Percentiles rank a stretch among this genome's conserved stretches.
Evolutionary conservation across 164 flowering plant genomes (phyloP).

Genomic region (Macadamia tetraphylla): DNA sequence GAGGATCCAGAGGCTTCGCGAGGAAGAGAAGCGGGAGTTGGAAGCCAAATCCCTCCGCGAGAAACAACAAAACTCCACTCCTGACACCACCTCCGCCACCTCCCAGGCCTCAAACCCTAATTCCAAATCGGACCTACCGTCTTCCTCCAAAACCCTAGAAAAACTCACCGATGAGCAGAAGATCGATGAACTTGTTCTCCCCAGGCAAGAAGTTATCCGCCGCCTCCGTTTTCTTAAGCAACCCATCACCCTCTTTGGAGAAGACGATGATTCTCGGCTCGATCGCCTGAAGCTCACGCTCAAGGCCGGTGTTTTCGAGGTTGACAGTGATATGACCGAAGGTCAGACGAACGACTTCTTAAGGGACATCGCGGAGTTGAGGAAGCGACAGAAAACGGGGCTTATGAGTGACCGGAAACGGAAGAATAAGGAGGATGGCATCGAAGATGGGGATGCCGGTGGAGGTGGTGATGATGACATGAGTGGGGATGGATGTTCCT

Average conservation of each 20-base stretch:
- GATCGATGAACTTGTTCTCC: slow-evolving; percentile 74
- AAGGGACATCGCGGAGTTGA: slow-evolving; percentile 78
- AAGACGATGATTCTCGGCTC: slow-evolving; percentile 78
- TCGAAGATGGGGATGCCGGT: slow-evolving; percentile 48
- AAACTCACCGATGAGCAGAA: slow-evolving; percentile 59
- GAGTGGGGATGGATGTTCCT: slow-evolving; percentile 66
- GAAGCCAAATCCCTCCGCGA: slow-evolving; percentile 60
- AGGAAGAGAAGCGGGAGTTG: slow-evolving; percentile 67
- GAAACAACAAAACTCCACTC: slow-evolving; percentile 1
- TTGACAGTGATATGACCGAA: slow-evolving; percentile 93
- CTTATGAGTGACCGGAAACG: slow-evolving; percentile 67
- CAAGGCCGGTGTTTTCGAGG: slow-evolving; percentile 79
- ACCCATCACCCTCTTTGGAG: slow-evolving; percentile 90
- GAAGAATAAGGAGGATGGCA: slow-evolving; percentile 45
- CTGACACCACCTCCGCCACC: slow-evolving; percentile 10
- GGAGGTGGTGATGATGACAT: slow-evolving; percentile 53
- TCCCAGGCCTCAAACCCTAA: slow-evolving; percentile 29
- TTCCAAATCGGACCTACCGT: slow-evolving; percentile 21
- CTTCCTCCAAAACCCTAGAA: slow-evolving; percentile 28
- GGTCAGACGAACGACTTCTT: slow-evolving; percentile 97
- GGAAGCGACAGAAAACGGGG: slow-evolving; percentile 92
- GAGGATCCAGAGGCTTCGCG: slow-evolving; percentile 54
- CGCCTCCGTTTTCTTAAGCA: slow-evolving; percentile 86
- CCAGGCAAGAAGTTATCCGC: slow-evolving; percentile 80
- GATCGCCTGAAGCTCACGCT: slow-evolving; percentile 67